A percentile compares a stretch with the other conserved stretches of the same genome.
These are phyloP conservation scores for Taxillus chinensis DNA, from an alignment of 164 flowering plant genomes.

Conservation along the genomic window DNA sequence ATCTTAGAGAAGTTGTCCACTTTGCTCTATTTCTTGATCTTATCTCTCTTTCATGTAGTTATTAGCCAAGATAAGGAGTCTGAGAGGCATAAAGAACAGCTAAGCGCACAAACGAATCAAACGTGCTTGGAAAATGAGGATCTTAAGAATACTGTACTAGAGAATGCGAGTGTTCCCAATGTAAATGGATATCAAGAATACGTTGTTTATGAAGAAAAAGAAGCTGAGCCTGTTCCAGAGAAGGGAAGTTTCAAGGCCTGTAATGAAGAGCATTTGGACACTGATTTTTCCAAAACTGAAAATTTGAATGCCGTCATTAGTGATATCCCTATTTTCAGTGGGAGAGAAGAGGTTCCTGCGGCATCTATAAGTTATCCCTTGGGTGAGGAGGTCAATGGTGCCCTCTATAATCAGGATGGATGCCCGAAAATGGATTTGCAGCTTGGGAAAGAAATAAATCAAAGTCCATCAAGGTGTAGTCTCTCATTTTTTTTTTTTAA, in stretches of 20 bases:
- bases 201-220: conserved; percentile 8
- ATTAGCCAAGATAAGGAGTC: conserved; percentile 18
- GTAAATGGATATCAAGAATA: conserved; percentile 8
- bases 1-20: conserved; percentile 4
- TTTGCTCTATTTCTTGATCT: conserved; percentile 17
- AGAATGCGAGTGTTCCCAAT: conserved; percentile 3
- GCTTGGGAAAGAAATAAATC: conserved; percentile 15
- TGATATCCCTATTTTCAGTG: conserved; percentile 7
- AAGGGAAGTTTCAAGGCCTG: conserved; percentile 2
- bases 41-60: conserved; percentile 38
- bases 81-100: conserved; percentile 14
- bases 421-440: conserved; percentile 11
- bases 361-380: conserved; percentile 8
- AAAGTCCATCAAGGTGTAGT: conserved; percentile 33
- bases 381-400: conserved; percentile 8
- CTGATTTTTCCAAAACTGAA: conserved; percentile 9
- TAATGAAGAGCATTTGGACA: conserved; percentile 1
- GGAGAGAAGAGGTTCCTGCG: conserved; percentile 9
- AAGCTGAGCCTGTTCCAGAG: conserved; percentile 6
- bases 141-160: conserved; percentile 8
- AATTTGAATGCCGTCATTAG: conserved; percentile 4
- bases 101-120: conserved; percentile 9
- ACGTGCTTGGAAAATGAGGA: conserved; percentile 7
- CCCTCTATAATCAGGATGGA: conserved; percentile 13
- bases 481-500: conserved; percentile 6